A percentile compares a stretch with the other conserved stretches of the same genome.
These are phyloP conservation scores for Hericium coralloides DNA, from an alignment of 768 basidiomycete genomes.

Conservation along the genomic window DNA sequence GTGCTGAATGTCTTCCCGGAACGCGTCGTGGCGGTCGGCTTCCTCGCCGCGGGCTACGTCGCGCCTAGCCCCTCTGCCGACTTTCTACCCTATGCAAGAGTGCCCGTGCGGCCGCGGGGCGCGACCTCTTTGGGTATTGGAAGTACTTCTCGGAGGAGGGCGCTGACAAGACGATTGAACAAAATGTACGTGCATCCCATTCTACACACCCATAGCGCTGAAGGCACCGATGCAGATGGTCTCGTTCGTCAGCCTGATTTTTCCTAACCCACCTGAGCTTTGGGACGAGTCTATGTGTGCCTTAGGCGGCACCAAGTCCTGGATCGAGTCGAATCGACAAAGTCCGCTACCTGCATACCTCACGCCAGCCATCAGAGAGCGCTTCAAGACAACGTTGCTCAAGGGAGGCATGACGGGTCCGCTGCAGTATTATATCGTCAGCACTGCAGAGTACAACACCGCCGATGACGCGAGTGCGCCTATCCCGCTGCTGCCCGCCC, in stretches of 20 bases:
- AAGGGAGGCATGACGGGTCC: constrained; percentile 25
- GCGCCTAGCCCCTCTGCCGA: constrained; percentile 17
- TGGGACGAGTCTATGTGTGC: not conserved
- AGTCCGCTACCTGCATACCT: constrained; percentile 21
- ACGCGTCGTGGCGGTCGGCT: constrained; percentile 33
- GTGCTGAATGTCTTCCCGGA: constrained; percentile 30
- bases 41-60: constrained; percentile 26
- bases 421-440: constrained; percentile 30
- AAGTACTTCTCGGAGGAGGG: constrained; percentile 24
- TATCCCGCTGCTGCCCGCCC: not conserved
- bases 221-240: too few species aligned
- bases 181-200: constrained; percentile 18
- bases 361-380: constrained; percentile 21
- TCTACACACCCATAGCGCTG: too few species aligned
- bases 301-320: not conserved
- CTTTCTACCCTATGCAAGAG: constrained; percentile 17
- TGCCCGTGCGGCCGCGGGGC: constrained; percentile 22
- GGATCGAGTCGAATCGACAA: too few species aligned
- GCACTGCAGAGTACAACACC: constrained; percentile 20
- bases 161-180: constrained; percentile 24
- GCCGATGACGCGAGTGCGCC: constrained; percentile 21
- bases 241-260: not conserved
- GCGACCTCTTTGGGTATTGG: constrained; percentile 36
- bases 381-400: constrained; percentile 18
- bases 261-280: not conserved